Evolutionary conservation across 2,329 filamentous ascomycete genomes (phyloP).

Genomic region (Ophiocordyceps camponoti-floridani): DNA sequence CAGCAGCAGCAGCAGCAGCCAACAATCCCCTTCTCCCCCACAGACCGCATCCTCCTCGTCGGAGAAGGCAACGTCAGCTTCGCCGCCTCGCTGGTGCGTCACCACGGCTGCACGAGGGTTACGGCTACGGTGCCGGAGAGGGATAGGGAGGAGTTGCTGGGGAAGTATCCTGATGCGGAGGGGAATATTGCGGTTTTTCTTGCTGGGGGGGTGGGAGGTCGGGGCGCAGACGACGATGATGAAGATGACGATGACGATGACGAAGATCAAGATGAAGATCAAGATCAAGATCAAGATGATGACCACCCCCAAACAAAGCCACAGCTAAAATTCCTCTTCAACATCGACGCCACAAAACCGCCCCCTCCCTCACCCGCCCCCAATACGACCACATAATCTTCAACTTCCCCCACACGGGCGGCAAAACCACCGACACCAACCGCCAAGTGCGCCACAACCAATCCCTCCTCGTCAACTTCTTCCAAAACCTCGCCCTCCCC

Average conservation of each 20-base stretch:
- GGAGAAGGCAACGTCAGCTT: constrained; percentile 75
- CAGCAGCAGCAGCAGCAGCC: constrained; percentile 16
- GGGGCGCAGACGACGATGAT: background rate
- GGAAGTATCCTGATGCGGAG: constrained; percentile 58
- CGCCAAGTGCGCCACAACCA: constrained; percentile 88
- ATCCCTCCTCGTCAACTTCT: constrained; percentile 54
- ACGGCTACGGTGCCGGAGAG: constrained; percentile 54
- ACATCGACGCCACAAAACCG: constrained; percentile 49
- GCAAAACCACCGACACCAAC: constrained; percentile 83
- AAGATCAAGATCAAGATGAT: constrained; percentile 5
- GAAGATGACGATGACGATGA: constrained; percentile 3
- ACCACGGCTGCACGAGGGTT: constrained; percentile 48
- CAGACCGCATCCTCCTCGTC: constrained; percentile 55
- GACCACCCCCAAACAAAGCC: background rate
- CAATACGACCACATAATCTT: constrained; percentile 68
- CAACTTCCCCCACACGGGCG: constrained; percentile 95
- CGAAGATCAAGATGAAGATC: constrained; percentile 3
- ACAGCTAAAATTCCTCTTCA: constrained; percentile 17
- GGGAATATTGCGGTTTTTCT: constrained; percentile 36
- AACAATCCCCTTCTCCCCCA: constrained; percentile 47
- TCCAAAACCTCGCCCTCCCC: constrained; percentile 27
- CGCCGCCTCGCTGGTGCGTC: constrained; percentile 43
- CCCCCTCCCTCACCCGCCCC: constrained; percentile 23
- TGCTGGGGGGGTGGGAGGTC: constrained; percentile 5
- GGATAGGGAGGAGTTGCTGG: constrained; percentile 33